Evolutionary conservation across 2,329 filamentous ascomycete genomes (phyloP).

Genomic region (Trichoderma brevicompactum): DNA sequence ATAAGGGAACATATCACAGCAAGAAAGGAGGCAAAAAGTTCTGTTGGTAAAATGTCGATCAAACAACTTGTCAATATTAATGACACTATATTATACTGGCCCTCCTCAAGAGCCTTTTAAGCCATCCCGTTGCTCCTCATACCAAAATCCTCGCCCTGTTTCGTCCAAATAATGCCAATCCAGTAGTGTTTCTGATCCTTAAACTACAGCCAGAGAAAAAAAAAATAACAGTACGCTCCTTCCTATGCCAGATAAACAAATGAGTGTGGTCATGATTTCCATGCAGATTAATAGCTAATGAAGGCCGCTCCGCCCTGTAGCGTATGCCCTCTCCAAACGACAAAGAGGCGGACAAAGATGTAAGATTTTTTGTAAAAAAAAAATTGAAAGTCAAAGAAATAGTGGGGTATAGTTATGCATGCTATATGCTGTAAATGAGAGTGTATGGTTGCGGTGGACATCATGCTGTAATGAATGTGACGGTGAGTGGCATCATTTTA

Average conservation of each 20-base stretch:
- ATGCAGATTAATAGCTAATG: not conserved
- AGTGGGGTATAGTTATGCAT: constrained; percentile 26
- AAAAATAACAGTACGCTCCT: not conserved
- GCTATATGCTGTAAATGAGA: constrained; percentile 12
- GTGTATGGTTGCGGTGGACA: constrained; percentile 7
- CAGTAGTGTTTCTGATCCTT: not conserved
- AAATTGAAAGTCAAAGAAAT: constrained; percentile 4
- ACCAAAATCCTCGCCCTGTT: not conserved
- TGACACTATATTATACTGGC: constrained; percentile 2
- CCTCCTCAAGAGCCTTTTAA: not conserved
- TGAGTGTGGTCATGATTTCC: constrained; percentile 16
- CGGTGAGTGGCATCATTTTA: not conserved
- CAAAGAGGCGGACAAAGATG: constrained; percentile 1
- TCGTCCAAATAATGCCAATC: constrained; percentile 2
- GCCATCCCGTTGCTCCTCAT: not conserved
- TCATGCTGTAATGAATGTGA: constrained; percentile 10
- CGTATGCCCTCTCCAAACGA: not conserved
- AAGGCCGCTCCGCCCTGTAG: not conserved
- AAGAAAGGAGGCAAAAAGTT: not conserved
- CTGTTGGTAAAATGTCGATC: too few species aligned
- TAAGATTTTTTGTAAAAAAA: not conserved
- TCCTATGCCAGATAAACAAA: constrained; percentile 20
- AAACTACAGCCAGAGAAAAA: constrained; percentile 2
- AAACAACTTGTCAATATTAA: not conserved
- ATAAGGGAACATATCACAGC: not conserved